Evolutionary conservation across 1,139 yeast genomes (phyloP).

Genomic region (Yamadazyma dushanensis): DNA sequence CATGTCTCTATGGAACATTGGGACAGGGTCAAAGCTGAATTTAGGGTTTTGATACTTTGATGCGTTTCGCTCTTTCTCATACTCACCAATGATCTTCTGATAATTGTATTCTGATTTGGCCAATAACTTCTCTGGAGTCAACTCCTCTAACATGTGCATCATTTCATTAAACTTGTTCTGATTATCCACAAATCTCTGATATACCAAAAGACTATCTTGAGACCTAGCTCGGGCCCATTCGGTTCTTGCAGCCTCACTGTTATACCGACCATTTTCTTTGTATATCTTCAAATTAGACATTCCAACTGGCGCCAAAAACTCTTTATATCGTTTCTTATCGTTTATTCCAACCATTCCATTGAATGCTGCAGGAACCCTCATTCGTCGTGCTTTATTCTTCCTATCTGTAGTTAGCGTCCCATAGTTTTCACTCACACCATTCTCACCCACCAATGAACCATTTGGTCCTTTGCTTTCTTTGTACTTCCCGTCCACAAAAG

Average conservation of each 20-base stretch:
- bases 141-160: slow-evolving; percentile 31
- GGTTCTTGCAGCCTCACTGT: slow-evolving; percentile 15
- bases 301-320: slow-evolving; percentile 37
- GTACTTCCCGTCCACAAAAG: slow-evolving; percentile 1
- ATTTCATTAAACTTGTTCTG: slow-evolving; percentile 30
- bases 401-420: no score
- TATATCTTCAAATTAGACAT: slow-evolving; percentile 37
- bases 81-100: slow-evolving; percentile 9
- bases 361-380: slow-evolving; percentile 1
- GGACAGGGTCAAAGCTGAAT: slow-evolving; percentile 32
- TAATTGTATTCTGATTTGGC: slow-evolving; percentile 9
- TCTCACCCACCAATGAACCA: no score
- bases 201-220: slow-evolving; percentile 19
- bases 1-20: slow-evolving; percentile 32
- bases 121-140: slow-evolving; percentile 28
- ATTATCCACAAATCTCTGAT: slow-evolving; percentile 28
- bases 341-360: slow-evolving; percentile 14
- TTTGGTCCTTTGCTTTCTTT: neutral
- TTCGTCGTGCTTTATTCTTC: neutral
- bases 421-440: no score
- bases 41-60: slow-evolving; percentile 19
- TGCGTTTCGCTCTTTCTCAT: slow-evolving; percentile 6
- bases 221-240: slow-evolving; percentile 24
- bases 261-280: slow-evolving; percentile 15
- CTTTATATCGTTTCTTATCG: slow-evolving; percentile 30